Conservation (phyloP, 805 yeast species). For the Kazachstania bromeliacearum region DNA sequence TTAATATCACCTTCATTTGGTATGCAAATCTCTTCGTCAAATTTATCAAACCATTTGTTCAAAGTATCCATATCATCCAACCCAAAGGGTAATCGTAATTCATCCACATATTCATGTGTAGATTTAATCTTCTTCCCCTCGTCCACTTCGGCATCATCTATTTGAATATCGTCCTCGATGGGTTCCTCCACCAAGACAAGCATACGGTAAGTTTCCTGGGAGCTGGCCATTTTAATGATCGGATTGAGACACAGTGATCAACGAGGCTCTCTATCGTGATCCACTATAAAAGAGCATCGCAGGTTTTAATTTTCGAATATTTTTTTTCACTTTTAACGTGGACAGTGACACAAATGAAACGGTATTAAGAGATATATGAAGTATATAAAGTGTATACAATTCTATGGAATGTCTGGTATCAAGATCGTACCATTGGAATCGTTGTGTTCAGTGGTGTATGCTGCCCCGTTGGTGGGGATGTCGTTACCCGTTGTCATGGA, state of each 20-base stretch:
- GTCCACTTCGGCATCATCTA: conserved; percentile 1
- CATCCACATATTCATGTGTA: conserved; percentile 29
- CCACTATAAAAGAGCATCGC: no score
- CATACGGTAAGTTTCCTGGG: conserved; percentile 19
- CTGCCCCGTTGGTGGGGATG: not conserved
- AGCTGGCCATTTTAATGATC: conserved; percentile 7
- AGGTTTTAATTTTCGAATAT: no score
- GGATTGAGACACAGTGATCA: no score
- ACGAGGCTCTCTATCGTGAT: no score
- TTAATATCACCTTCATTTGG: conserved; percentile 32
- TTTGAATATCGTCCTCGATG: conserved; percentile 9
- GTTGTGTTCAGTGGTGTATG: conserved; percentile 9
- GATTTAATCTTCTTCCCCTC: conserved; percentile 11
- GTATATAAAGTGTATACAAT: not conserved
- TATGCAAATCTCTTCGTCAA: conserved; percentile 30
- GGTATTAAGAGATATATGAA: no score
- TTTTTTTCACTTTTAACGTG: no score
- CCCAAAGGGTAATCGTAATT: conserved; percentile 23
- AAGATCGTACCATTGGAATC: conserved; percentile 21
- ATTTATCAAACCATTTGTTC: conserved; percentile 29
- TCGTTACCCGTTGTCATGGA: not conserved
- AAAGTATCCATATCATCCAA: conserved; percentile 26
- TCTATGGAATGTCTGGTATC: conserved; percentile 14
- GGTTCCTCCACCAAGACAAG: conserved; percentile 25
- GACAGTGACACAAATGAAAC: no score